Conservation (phyloP, 2,329 filamentous ascomycete species). For the Colletotrichum sp. region DNA sequence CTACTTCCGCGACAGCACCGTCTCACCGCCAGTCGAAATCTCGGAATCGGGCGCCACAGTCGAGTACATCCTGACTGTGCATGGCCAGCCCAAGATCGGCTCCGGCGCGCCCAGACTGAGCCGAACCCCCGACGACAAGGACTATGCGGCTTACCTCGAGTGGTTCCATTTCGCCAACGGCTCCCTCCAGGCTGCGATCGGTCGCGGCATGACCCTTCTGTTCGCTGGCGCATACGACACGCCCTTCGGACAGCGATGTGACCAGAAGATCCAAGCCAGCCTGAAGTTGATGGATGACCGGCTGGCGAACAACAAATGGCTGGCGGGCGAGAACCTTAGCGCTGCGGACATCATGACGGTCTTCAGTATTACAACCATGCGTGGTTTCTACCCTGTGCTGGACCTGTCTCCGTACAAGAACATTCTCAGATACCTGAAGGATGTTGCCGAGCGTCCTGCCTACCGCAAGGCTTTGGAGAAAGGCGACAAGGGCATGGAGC, state of each 20-base stretch:
- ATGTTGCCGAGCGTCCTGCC: conserved; percentile 47
- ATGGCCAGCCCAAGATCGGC: conserved; percentile 36
- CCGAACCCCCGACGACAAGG: conserved; percentile 40
- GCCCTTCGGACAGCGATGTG: not conserved
- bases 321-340: conserved; percentile 67
- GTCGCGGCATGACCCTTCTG: conserved; percentile 36
- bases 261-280: not conserved
- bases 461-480: conserved; percentile 54
- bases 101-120: conserved; percentile 48
- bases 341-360: conserved; percentile 70
- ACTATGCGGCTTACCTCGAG: conserved; percentile 67
- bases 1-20: conserved; percentile 59
- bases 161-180: conserved; percentile 67
- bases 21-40: conserved; percentile 44
- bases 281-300: conserved; percentile 51
- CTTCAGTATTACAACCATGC: conserved; percentile 65
- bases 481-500: conserved; percentile 51
- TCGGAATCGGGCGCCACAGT: conserved; percentile 65
- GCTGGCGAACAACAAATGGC: conserved; percentile 52
- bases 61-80: conserved; percentile 65
- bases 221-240: conserved; percentile 28
- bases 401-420: conserved; percentile 44
- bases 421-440: conserved; percentile 50
- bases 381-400: conserved; percentile 51
- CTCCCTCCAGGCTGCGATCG: conserved; percentile 44